Conservation (phyloP, 75 land plant genomes). For the Chamaecyparis obtusa region DNA sequence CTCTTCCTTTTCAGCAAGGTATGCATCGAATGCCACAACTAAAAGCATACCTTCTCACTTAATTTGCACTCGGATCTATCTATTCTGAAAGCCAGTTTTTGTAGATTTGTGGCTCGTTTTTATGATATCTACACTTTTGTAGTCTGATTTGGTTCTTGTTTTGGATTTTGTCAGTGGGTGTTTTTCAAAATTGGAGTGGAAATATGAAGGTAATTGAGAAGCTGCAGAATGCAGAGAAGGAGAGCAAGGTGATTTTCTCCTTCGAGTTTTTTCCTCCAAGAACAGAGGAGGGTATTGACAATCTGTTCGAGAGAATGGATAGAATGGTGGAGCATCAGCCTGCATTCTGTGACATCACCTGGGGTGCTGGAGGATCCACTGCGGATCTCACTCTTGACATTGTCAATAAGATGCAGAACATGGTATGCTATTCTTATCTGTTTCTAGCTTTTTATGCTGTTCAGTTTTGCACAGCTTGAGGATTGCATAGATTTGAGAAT, state of each 20-base stretch:
- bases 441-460: neutral
- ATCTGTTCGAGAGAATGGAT: constrained; percentile 70
- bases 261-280: constrained; percentile 96
- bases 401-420: constrained; percentile 88
- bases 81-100: too few species aligned
- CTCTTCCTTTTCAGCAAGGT: neutral
- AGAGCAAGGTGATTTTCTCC: constrained; percentile 65
- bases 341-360: constrained; percentile 92
- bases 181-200: constrained; percentile 1
- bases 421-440: constrained; percentile 30
- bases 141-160: neutral
- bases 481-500: neutral
- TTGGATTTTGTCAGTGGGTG: neutral
- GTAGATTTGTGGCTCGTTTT: neutral
- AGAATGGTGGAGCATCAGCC: constrained; percentile 86
- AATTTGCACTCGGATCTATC: neutral
- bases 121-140: neutral
- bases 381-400: constrained; percentile 96
- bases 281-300: constrained; percentile 88
- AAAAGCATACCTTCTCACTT: neutral
- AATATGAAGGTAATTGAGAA: constrained; percentile 95
- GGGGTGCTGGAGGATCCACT: constrained; percentile 99
- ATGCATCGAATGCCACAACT: neutral
- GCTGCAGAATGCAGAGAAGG: constrained; percentile 53
- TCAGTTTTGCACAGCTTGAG: neutral